Evolutionary conservation across 2,329 filamentous ascomycete genomes (phyloP).

Genomic region (Fusarium goolgardi): DNA sequence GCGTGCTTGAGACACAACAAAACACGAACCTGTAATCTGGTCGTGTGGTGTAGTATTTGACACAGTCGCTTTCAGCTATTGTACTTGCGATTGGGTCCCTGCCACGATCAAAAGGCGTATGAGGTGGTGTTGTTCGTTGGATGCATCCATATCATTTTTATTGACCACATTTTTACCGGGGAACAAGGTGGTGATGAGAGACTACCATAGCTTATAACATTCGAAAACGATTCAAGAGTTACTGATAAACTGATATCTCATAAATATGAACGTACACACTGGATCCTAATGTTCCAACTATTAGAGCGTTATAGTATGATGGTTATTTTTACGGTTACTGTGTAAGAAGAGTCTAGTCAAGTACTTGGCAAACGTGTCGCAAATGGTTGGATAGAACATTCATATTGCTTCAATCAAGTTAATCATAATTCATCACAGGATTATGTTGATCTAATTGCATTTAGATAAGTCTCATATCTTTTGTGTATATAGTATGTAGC

Average conservation of each 20-base stretch:
- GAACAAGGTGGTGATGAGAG: not conserved
- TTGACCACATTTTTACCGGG: not conserved
- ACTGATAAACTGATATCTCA: not conserved
- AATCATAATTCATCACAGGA: not conserved
- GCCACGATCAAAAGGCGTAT: not conserved
- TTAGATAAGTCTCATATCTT: not conserved
- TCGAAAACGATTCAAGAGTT: not conserved
- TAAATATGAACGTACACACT: not conserved
- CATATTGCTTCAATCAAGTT: not conserved
- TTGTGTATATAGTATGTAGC: too few relatives aligned
- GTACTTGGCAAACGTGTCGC: not conserved
- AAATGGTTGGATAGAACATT: not conserved
- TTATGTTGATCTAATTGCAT: not conserved
- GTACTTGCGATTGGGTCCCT: not conserved
- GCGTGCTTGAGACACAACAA: not conserved
- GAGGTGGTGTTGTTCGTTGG: not conserved
- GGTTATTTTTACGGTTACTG: not conserved
- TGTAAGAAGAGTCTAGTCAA: not conserved
- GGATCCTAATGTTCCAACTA: too few relatives aligned
- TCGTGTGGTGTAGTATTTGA: not conserved
- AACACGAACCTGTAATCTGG: rapidly evolving
- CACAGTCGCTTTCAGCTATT: not conserved
- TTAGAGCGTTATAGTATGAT: not conserved
- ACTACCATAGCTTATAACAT: not conserved
- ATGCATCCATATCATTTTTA: not conserved